Evolutionary conservation across 2,329 filamentous ascomycete genomes (phyloP).

Genomic region (Zasmidium cellare): DNA sequence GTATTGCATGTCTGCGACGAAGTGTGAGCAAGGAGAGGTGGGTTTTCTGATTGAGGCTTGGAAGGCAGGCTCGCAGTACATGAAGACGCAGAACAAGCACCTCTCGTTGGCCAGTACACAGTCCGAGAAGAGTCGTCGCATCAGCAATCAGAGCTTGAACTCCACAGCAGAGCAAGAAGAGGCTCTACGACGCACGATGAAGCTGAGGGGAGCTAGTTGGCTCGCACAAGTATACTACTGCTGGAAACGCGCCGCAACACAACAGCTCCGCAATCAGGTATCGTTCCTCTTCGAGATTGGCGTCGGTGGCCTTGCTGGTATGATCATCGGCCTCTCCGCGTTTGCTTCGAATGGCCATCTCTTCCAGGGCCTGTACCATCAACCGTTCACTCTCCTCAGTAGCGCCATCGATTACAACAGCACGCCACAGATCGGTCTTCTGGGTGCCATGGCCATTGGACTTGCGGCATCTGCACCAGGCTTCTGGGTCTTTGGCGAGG

Average conservation of each 20-base stretch:
- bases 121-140: conserved; percentile 22
- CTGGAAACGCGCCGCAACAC: conserved; percentile 53
- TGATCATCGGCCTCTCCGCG: conserved; percentile 57
- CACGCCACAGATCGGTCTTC: conserved; percentile 54
- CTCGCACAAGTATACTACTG: conserved; percentile 55
- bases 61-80: conserved; percentile 31
- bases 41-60: conserved; percentile 54
- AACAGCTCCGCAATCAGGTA: conserved; percentile 56
- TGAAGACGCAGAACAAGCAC: neutral
- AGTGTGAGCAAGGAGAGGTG: conserved; percentile 45
- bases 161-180: conserved; percentile 43
- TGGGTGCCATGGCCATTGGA: conserved; percentile 57
- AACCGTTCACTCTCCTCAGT: conserved; percentile 54
- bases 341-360: conserved; percentile 52
- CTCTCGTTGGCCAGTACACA: conserved; percentile 3
- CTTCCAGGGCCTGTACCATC: conserved; percentile 55
- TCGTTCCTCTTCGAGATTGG: conserved; percentile 57
- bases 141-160: conserved; percentile 31
- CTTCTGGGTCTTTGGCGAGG: conserved; percentile 59
- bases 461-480: conserved; percentile 57
- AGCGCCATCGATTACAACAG: conserved; percentile 52
- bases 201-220: conserved; percentile 51
- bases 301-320: conserved; percentile 53
- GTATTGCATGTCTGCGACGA: conserved; percentile 40
- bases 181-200: conserved; percentile 48